Evolutionary conservation across 2,329 filamentous ascomycete species (phyloP).

Genomic region (Raffaelea albimanens): DNA sequence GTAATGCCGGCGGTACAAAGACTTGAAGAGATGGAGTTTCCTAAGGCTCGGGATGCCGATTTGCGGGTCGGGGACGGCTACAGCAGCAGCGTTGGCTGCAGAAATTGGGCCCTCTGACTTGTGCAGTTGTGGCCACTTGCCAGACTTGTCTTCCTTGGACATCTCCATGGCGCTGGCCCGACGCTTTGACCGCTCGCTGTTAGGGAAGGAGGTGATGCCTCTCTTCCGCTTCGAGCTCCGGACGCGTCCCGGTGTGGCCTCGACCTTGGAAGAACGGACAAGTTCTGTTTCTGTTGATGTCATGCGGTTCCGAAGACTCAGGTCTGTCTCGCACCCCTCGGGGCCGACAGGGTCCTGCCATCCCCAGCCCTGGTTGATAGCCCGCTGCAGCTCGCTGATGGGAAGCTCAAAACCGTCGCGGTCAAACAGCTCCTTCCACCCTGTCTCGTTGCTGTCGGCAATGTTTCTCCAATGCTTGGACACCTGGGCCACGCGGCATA

Average conservation of each 20-base stretch:
- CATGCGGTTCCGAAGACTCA: constrained; percentile 51
- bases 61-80: constrained; percentile 72
- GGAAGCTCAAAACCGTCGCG: constrained; percentile 72
- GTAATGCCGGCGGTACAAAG: constrained; percentile 85
- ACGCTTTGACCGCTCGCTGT: constrained; percentile 43
- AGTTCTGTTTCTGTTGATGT: constrained; percentile 45
- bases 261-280: constrained; percentile 29
- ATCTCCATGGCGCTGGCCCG: constrained; percentile 39
- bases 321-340: constrained; percentile 70
- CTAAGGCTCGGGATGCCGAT: constrained; percentile 70
- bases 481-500: constrained; percentile 85
- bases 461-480: constrained; percentile 90
- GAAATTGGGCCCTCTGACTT: constrained; percentile 76
- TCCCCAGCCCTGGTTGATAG: constrained; percentile 88
- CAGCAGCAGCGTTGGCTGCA: constrained; percentile 73
- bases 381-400: constrained; percentile 72
- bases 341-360: constrained; percentile 81
- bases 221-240: constrained; percentile 50
- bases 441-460: constrained; percentile 85
- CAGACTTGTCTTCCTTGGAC: constrained; percentile 30
- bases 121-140: constrained; percentile 34
- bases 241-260: constrained; percentile 25
- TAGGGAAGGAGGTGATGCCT: constrained; percentile 31
- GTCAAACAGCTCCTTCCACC: constrained; percentile 90
- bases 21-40: constrained; percentile 89